Base-by-base conservation (phyloP, 2,329 filamentous ascomycete species). In the Fusarium heterosporum region DNA sequence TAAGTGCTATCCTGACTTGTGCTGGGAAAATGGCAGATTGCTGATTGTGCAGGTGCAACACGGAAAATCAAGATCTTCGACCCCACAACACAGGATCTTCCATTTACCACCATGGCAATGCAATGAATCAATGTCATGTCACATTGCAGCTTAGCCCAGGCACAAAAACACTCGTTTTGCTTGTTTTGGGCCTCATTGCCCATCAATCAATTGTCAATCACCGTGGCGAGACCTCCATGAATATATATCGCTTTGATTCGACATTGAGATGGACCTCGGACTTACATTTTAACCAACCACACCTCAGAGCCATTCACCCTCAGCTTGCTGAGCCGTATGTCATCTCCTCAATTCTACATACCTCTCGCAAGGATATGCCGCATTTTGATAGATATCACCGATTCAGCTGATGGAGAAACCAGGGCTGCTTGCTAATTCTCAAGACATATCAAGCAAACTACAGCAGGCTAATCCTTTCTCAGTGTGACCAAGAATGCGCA, bases 401-500 rank as follows among this genome's bases (percentile, higher is more conserved):
- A 69, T 67, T 30, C 41, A 68, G 61, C 59, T 66, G 59, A 40
- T 47, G 52, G 28, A 46, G 43, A 50, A 29, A 28, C 53, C 43
- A 46, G 42, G 66, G 64, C 54, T 60, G 53, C 36, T 66, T 55
- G 43, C 36, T 32, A 28, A 55, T 51, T 50, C 41, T 61, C 59
- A 61, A 39, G 51, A 53, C 49, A 58, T 42, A 55, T 68, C 54
- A 56, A 55, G 51, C 50, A 59, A 68, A 51, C 50, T 28, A 58
- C 60, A 66, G 54, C 45, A 48, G 43, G 36, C 68, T 64, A 67
- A 62, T 42, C 63, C 60, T 55, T 60, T 61, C 53, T 36, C 58
- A 62, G 60, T 68, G 69, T 73, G 71, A 73, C 66, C 61, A 64
- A 69, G 64, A 58, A 51, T 68, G 70, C 66, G 51, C 65, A 56